Base-by-base conservation (phyloP, 768 basidiomycete genomes). In the Amanita pallidorosea region DNA sequence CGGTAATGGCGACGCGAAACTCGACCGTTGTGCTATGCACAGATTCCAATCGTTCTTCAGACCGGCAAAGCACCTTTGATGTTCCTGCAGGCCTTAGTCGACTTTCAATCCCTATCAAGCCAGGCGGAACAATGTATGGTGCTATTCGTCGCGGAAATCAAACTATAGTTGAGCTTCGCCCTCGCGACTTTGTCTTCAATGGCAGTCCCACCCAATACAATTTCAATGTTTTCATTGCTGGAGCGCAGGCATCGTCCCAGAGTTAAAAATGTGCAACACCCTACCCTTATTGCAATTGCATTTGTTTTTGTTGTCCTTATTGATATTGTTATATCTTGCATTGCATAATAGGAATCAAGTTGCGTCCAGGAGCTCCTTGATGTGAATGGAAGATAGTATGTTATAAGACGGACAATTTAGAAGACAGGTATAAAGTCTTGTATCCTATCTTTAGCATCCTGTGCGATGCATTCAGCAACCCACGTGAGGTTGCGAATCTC, bases 381-480 rank as follows among this genome's bases (percentile, higher is more conserved):
- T 9, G 5, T 9, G 12, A 5, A 20, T 25, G 37, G 49, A 47
- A 48, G 49, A 50, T 35, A 45, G 15, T 40, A 15, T 12, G 31
- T 9, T 27, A 44, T 41, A 45, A 35, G 45, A 56, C 45, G 40
- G 53, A 44, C 12, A 52, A 31, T 45, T 80, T 70, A 93, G 64
- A 91, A 91, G 55, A 91, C 85, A 59, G 88, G 84, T 74, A 94
- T 92, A 69, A 84, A 93, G 68, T 95, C 91, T 63, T 91, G 83
- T 70, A 98, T 92, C 70, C 95, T 81, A 61, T 96, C 90, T 67
- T 85, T 83, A 40, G 93, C 92, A 69, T 95, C 85, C 72, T 97
- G 95, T 7, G 93, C 93, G 58, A 98, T 96, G 67, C 95, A 97
- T 71, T 98, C 95, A 49, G 92, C 91, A 67, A 96, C 93, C 90